These are phyloP conservation scores for Phytophthora capsici DNA, from an alignment of 352 stramenopile species.

Conservation along the genomic window DNA sequence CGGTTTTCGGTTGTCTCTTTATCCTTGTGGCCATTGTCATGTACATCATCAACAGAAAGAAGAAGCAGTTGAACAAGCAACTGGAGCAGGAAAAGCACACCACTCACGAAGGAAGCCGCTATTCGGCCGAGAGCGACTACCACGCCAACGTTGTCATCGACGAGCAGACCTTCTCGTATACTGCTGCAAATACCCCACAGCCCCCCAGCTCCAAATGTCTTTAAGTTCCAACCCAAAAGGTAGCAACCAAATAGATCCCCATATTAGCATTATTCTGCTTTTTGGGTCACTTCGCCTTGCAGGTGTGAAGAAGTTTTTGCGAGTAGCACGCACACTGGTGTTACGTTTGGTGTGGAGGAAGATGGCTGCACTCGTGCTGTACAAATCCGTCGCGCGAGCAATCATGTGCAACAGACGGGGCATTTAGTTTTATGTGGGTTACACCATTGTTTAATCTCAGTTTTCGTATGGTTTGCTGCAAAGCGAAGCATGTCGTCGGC, in stretches of 20 bases:
- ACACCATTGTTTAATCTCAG: constrained; percentile 3
- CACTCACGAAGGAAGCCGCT: constrained; percentile 1
- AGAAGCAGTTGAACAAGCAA: constrained; percentile 22
- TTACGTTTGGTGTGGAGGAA: background rate
- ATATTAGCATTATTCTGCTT: background rate
- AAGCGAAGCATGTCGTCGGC: background rate
- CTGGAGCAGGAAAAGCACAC: constrained; percentile 24
- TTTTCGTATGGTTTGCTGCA: constrained; percentile 5
- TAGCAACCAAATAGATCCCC: constrained; percentile 5
- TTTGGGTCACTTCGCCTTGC: background rate
- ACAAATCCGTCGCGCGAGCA: constrained; percentile 16
- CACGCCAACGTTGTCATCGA: constrained; percentile 23
- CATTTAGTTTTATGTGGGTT: background rate
- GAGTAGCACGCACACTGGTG: background rate
- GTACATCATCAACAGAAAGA: constrained; percentile 30
- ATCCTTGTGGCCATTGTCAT: constrained; percentile 15
- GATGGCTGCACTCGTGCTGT: constrained; percentile 15
- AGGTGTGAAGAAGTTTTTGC: constrained; percentile 12
- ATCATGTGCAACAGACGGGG: constrained; percentile 12
- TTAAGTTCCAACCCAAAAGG: constrained; percentile 1
- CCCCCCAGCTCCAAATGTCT: constrained; percentile 1
- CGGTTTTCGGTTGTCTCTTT: constrained; percentile 23
- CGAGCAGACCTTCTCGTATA: constrained; percentile 15
- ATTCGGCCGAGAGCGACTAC: constrained; percentile 23
- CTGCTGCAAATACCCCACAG: constrained; percentile 15